Evolutionary conservation across 257 asterid genomes (phyloP).

Genomic region (Fraxinus excelsior): DNA sequence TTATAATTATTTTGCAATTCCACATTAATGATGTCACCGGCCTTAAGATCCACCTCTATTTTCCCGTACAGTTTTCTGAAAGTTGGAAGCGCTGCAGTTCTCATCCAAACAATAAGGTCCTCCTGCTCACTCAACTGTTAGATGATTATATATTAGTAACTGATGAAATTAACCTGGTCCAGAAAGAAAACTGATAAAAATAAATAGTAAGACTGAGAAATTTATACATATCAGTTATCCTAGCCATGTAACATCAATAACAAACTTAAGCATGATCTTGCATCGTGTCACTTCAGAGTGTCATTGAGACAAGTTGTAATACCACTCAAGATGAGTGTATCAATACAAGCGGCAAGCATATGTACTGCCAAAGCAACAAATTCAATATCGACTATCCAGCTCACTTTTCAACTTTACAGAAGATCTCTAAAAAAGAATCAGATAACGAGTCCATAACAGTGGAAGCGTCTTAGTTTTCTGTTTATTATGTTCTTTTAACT

Average conservation of each 20-base stretch:
- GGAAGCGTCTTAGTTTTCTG: background rate
- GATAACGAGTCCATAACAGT: background rate
- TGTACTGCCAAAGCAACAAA: background rate
- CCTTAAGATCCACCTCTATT: constrained; percentile 34
- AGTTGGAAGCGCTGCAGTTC: constrained; percentile 48
- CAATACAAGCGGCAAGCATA: background rate
- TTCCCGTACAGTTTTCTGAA: constrained; percentile 46
- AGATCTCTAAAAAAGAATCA: background rate
- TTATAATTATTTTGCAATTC: constrained; percentile 33
- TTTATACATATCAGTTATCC: background rate
- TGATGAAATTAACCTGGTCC: background rate
- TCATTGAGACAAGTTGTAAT: background rate
- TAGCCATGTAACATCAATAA: background rate
- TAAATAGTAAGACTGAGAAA: background rate
- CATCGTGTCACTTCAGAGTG: background rate
- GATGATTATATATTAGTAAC: background rate
- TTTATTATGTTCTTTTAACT: background rate
- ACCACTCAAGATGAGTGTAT: background rate
- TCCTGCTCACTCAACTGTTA: constrained; percentile 35
- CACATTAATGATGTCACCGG: constrained; percentile 21
- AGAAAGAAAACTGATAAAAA: background rate
- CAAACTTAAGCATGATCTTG: background rate
- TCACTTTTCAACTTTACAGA: background rate
- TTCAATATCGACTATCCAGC: background rate
- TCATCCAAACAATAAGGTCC: constrained; percentile 47